A percentile compares a stretch with the other conserved stretches of the same genome.
These are phyloP conservation scores for Cercospora canescens DNA, from an alignment of 2,329 filamentous ascomycete genomes.

Conservation along the genomic window DNA sequence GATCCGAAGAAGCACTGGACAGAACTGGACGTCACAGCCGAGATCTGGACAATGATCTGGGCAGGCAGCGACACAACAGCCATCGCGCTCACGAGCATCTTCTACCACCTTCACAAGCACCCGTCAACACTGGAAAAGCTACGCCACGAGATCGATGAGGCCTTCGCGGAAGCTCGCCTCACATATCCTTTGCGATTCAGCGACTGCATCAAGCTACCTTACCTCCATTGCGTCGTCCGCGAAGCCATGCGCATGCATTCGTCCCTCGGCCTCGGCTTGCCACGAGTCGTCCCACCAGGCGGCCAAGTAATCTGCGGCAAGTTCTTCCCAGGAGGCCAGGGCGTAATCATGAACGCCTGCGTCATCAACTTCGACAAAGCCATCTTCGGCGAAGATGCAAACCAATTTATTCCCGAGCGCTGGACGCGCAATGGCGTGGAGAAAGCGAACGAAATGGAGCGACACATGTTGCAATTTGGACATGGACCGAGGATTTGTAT, in stretches of 20 bases:
- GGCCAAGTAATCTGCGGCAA: background rate
- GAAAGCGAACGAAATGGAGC: slow-evolving; percentile 5
- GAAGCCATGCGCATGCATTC: slow-evolving; percentile 46
- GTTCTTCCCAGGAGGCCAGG: background rate
- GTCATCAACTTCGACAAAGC: slow-evolving; percentile 5
- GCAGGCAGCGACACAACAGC: slow-evolving; percentile 42
- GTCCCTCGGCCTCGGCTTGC: background rate
- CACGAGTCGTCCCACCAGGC: slow-evolving; percentile 2
- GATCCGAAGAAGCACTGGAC: slow-evolving; percentile 9
- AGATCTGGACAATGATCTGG: slow-evolving; percentile 44
- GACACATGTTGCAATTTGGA: slow-evolving; percentile 9
- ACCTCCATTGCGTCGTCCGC: slow-evolving; percentile 47
- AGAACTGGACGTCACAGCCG: slow-evolving; percentile 15
- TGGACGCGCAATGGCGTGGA: slow-evolving; percentile 1
- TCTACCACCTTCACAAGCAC: slow-evolving; percentile 42
- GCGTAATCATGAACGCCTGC: slow-evolving; percentile 4
- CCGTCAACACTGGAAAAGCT: slow-evolving; percentile 33
- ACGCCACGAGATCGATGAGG: slow-evolving; percentile 38
- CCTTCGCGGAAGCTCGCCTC: slow-evolving; percentile 28
- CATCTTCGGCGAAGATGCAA: slow-evolving; percentile 12
- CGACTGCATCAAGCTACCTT: slow-evolving; percentile 40
- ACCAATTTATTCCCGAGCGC: slow-evolving; percentile 9
- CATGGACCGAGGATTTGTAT: slow-evolving; percentile 13
- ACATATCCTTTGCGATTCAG: slow-evolving; percentile 32
- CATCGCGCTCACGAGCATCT: slow-evolving; percentile 30